Evolutionary conservation across 2,329 filamentous ascomycete genomes (phyloP).

Genomic region (Neonectria coccinea): DNA sequence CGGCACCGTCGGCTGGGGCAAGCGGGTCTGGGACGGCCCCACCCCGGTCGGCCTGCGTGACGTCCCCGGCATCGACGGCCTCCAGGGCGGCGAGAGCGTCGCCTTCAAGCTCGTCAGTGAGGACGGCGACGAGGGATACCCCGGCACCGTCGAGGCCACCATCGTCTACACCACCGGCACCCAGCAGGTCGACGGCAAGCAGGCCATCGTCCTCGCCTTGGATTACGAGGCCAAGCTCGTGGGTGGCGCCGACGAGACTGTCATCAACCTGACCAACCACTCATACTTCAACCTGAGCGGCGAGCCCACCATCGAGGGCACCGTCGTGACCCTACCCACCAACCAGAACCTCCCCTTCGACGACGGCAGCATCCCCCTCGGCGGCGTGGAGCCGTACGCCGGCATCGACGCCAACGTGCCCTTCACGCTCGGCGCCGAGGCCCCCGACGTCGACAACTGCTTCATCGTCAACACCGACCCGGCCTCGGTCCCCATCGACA

Average conservation of each 20-base stretch:
- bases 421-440: slow-evolving; percentile 77
- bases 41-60: slow-evolving; percentile 64
- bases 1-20: slow-evolving; percentile 82
- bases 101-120: slow-evolving; percentile 74
- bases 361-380: slow-evolving; percentile 77
- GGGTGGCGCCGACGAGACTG: slow-evolving; percentile 86
- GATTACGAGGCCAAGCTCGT: slow-evolving; percentile 91
- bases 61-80: slow-evolving; percentile 62
- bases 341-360: slow-evolving; percentile 80
- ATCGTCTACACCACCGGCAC: slow-evolving; percentile 84
- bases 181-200: slow-evolving; percentile 70
- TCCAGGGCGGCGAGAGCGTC: slow-evolving; percentile 73
- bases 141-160: slow-evolving; percentile 82
- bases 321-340: slow-evolving; percentile 74
- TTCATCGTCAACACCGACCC: slow-evolving; percentile 81
- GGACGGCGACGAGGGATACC: slow-evolving; percentile 91
- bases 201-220: slow-evolving; percentile 79
- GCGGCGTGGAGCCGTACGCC: slow-evolving; percentile 72
- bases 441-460: slow-evolving; percentile 89
- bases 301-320: slow-evolving; percentile 65
- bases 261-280: slow-evolving; percentile 95
- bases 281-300: slow-evolving; percentile 79
- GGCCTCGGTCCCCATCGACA: slow-evolving; percentile 71
- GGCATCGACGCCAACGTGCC: slow-evolving; percentile 72
- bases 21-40: slow-evolving; percentile 81